Base-by-base conservation (phyloP, 2,329 filamentous ascomycete genomes). In the Alternaria gaisen region DNA sequence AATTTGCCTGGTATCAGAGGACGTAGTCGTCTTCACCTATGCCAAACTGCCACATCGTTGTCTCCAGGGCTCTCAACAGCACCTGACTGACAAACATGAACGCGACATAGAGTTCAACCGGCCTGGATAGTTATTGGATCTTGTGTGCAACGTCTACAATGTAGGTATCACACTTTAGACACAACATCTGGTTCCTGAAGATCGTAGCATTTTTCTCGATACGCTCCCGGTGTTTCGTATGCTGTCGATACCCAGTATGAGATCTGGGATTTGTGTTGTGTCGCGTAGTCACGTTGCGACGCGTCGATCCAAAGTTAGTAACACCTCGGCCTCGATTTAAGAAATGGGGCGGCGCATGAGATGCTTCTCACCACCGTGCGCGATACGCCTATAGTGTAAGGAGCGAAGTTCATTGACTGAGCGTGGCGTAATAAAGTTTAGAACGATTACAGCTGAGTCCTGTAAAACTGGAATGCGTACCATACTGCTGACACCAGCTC, bases 11-110 rank as follows among this genome's bases (percentile, higher is more conserved):
- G 20, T 24, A 12, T 16, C 12, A 11, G 20, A 8, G 20, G 18
- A 42, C 2, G 16, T 16, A 6, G 24, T 24, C 11, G 0, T 3
- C 1, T 16, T 16, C 20, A 1, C 20, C 0, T 42, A 2, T 20
- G 5, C 24, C 40, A 24, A 5, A 42, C 12, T 3, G 12, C 20
- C 20, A 8, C 16, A 7, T 7, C 1, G 9, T 11, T 24, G 20
- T 12, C 20, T 12, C 7, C 16, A 1, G 20, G 6, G 20, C 5
- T 24, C 8, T 16, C 40, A 14, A 42, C 12, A 12, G 40, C 20
- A 42, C 24, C 12, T 24, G 3, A 9, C 11, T 9, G 6, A 42
- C 40, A 5, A 24, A 16, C 5, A 24, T 9, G 11, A 16, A 16
- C 11, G 3, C 8, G 12, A 14, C 12, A 42, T 22, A 22, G 11